These are phyloP conservation scores for Gracilaria domingensis DNA, from an alignment of 23 red algal genomes.

Conservation along the genomic window DNA sequence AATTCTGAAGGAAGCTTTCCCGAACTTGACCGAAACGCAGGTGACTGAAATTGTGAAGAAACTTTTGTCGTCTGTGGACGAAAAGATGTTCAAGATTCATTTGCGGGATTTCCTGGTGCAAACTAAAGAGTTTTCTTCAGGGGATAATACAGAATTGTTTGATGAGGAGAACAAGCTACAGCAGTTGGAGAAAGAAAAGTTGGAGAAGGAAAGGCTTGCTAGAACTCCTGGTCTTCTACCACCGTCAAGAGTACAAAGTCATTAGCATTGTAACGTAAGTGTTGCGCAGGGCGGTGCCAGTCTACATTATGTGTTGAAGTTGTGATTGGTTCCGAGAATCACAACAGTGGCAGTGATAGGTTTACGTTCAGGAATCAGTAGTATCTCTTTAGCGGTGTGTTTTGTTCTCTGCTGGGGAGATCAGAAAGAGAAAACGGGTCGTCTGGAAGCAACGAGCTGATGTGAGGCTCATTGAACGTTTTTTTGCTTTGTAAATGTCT, in stretches of 20 bases:
- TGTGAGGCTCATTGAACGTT: neutral
- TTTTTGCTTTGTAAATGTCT: conserved; percentile 2
- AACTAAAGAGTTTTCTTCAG: conserved; percentile 94
- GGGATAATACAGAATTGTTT: conserved; percentile 97
- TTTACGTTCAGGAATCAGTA: neutral
- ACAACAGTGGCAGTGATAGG: neutral
- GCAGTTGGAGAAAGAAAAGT: conserved; percentile 72
- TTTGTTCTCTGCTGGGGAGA: neutral
- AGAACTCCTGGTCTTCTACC: conserved; percentile 72
- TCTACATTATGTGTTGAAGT: neutral
- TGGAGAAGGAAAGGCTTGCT: conserved; percentile 74
- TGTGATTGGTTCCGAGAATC: conserved; percentile 8
- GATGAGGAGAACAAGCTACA: conserved; percentile 90
- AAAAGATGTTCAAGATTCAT: conserved; percentile 97
- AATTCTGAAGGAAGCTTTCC: conserved; percentile 85
- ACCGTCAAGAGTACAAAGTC: conserved; percentile 26
- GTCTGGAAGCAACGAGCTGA: neutral
- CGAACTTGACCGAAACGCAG: conserved; percentile 80
- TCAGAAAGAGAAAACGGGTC: neutral
- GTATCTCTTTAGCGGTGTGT: neutral
- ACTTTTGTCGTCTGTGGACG: conserved; percentile 81
- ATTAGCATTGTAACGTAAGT: conserved; percentile 15
- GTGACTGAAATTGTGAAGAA: conserved; percentile 86
- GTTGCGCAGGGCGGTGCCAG: neutral
- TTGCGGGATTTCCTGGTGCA: conserved; percentile 97